These are phyloP conservation scores for Globisporangium heterothallicum DNA, from an alignment of 352 stramenopile genomes.

Conservation along the genomic window DNA sequence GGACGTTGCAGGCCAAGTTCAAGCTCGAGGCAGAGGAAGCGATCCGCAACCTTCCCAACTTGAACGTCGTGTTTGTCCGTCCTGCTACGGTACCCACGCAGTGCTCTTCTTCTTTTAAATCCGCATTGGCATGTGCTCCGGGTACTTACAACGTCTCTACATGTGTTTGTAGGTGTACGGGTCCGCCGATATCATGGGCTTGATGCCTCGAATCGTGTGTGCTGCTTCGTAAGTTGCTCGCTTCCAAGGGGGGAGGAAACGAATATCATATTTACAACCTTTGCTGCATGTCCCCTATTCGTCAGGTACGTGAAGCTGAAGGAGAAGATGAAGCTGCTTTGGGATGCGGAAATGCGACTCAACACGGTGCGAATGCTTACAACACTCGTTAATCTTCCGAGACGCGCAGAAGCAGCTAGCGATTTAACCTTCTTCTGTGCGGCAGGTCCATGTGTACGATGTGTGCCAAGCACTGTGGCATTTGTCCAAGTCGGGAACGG, in stretches of 20 bases:
- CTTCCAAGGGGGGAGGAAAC: too few relatives aligned
- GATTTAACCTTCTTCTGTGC: neutral
- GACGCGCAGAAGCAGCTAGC: too few relatives aligned
- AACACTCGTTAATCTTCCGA: too few relatives aligned
- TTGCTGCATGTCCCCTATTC: neutral
- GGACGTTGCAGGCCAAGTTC: slow-evolving; percentile 84
- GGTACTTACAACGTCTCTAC: too few relatives aligned
- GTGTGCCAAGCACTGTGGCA: slow-evolving; percentile 79
- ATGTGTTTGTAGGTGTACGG: slow-evolving; percentile 79
- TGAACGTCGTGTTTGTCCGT: slow-evolving; percentile 75
- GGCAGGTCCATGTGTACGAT: slow-evolving; percentile 73
- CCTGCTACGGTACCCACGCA: slow-evolving; percentile 44
- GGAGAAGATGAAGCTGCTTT: slow-evolving; percentile 87
- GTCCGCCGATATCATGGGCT: slow-evolving; percentile 63
- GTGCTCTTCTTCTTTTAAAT: too few relatives aligned
- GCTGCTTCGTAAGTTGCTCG: slow-evolving; percentile 57
- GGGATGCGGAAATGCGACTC: slow-evolving; percentile 82
- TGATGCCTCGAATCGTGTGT: slow-evolving; percentile 85
- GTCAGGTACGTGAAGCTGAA: slow-evolving; percentile 73
- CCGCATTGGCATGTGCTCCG: too few relatives aligned
- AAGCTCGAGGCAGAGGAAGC: slow-evolving; percentile 79
- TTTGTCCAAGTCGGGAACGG: slow-evolving; percentile 40
- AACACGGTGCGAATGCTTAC: slow-evolving; percentile 80
- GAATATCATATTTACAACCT: neutral
- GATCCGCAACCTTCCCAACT: slow-evolving; percentile 44